phyloP scores from a whole-genome alignment of 1,139 yeast genomes.

The Hanseniaspora sp. region DNA sequence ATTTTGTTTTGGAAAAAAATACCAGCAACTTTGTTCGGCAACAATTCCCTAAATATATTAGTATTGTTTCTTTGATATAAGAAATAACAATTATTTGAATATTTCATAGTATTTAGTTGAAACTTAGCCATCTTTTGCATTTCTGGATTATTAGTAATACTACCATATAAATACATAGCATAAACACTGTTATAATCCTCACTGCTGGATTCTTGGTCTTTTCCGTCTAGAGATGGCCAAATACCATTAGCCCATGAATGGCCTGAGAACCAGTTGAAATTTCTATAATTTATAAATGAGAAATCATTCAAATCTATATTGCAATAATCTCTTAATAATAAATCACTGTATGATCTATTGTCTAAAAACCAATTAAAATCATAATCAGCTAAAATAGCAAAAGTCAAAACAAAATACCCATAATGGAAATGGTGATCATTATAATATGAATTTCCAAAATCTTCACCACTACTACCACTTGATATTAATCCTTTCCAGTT shows the following conservation, averaged over 20 bases:
- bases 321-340: constrained; percentile 57
- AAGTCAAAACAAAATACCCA: constrained; percentile 66
- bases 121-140: constrained; percentile 48
- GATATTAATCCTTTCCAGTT: constrained; percentile 69
- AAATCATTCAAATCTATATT: constrained; percentile 47
- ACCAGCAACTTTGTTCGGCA: constrained; percentile 59
- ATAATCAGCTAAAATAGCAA: constrained; percentile 50
- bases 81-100: constrained; percentile 54
- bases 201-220: constrained; percentile 65
- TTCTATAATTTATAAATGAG: constrained; percentile 62
- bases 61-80: constrained; percentile 30
- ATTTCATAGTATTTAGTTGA: constrained; percentile 48
- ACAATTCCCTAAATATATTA: not conserved
- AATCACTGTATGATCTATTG: constrained; percentile 47
- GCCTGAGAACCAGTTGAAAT: constrained; percentile 69
- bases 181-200: constrained; percentile 68
- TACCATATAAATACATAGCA: constrained; percentile 63
- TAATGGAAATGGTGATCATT: constrained; percentile 79
- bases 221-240: constrained; percentile 64
- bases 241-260: constrained; percentile 78
- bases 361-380: constrained; percentile 45
- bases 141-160: constrained; percentile 41
- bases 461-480: constrained; percentile 44
- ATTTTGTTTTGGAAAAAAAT: constrained; percentile 76
- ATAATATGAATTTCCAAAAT: constrained; percentile 67